Percentiles rank a stretch among this genome's conserved stretches.
phyloP scores from a whole-genome alignment of 805 yeast species.

The Lipomyces sp. region DNA sequence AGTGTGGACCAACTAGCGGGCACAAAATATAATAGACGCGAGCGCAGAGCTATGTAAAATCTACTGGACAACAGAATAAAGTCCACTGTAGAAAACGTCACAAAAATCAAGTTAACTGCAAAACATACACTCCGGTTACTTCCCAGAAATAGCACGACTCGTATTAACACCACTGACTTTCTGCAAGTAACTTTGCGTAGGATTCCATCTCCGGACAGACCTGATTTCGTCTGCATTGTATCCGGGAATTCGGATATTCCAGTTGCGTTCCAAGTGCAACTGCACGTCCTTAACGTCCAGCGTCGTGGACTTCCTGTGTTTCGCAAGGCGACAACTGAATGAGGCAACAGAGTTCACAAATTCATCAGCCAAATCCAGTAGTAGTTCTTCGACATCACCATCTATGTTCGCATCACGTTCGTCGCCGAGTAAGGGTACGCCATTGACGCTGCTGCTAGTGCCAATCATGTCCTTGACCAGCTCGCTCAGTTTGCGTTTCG shows the following conservation, averaged over 20 bases:
- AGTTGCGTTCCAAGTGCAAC: constrained; percentile 81
- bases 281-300: constrained; percentile 88
- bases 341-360: constrained; percentile 86
- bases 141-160: constrained; percentile 27
- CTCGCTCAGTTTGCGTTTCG: constrained; percentile 86
- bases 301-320: constrained; percentile 84
- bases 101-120: too few species aligned
- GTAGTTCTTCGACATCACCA: constrained; percentile 90
- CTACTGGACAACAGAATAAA: too few species aligned
- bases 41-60: too few species aligned
- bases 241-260: constrained; percentile 95
- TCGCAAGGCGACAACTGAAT: constrained; percentile 92
- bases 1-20: too few species aligned
- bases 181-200: constrained; percentile 41
- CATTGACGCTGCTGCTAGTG: constrained; percentile 51
- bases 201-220: constrained; percentile 42
- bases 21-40: too few species aligned
- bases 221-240: constrained; percentile 88
- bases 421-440: constrained; percentile 46
- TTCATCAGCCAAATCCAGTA: constrained; percentile 92
- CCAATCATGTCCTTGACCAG: constrained; percentile 62
- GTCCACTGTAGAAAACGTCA: too few species aligned
- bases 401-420: constrained; percentile 88
- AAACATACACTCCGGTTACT: too few species aligned
- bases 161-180: constrained; percentile 36